Percentiles rank a stretch among this genome's conserved stretches.
Evolutionary conservation across 2,329 filamentous ascomycete genomes (phyloP).

Genomic region (Paecilomyces fulvus): DNA sequence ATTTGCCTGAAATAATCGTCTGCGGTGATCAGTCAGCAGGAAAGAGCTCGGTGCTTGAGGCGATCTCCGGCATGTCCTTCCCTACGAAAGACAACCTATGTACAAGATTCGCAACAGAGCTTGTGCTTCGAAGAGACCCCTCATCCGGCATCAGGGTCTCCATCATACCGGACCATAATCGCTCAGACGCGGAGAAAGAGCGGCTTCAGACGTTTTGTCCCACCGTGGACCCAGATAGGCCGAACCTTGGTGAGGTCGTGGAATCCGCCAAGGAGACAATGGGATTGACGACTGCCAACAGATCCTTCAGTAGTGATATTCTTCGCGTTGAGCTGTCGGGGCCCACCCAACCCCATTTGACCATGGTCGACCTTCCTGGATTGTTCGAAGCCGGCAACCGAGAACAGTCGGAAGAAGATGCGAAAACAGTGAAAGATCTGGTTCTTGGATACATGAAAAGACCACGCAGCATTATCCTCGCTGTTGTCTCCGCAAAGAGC

Average conservation of each 20-base stretch:
- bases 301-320: no score
- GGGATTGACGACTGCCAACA: constrained; percentile 31
- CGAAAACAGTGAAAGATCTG: constrained; percentile 11
- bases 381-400: no score
- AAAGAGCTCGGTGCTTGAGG: constrained; percentile 58
- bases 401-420: no score
- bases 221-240: no score
- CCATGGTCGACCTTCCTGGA: no score
- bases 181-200: constrained; percentile 22
- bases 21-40: constrained; percentile 54
- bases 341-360: no score
- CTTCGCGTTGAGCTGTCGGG: no score
- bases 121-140: constrained; percentile 42
- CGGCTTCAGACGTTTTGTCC: no score
- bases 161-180: constrained; percentile 35
- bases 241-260: no score
- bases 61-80: constrained; percentile 54
- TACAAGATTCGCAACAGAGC: constrained; percentile 54
- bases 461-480: constrained; percentile 51
- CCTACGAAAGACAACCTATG: constrained; percentile 53
- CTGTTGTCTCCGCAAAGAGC: constrained; percentile 43
- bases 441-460: constrained; percentile 48
- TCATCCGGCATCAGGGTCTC: constrained; percentile 34
- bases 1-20: constrained; percentile 49
- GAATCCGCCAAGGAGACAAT: constrained; percentile 41